Evolutionary conservation across 129 eudicot genomes (phyloP), one percentile per base, ranked within the genome.

Genomic region (Calendula officinalis): DNA sequence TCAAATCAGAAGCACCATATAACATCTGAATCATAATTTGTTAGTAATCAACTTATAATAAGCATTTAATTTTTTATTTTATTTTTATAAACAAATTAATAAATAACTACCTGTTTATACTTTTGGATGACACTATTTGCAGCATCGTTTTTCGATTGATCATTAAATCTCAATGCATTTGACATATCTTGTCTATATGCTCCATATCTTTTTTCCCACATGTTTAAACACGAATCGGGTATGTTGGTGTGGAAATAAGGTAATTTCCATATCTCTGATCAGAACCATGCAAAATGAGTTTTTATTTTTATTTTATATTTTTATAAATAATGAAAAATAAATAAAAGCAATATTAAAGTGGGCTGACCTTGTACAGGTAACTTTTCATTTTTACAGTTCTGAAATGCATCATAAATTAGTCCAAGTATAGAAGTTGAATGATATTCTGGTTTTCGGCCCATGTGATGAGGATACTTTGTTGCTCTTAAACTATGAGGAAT

Each of bases 1-100:
- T 84, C 27, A 81, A 63, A 35, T 78, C 83, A 9, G 68, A 50
- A 22, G 87, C 91, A 1, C 61, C 88, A 9, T 84, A 88, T 67
- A 88, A 38, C 64, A 84, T 48, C 96, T 88, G 70, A 52, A 40
- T 70, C 16, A 49, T 51, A 8, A 40, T 34, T 42, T n/a, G 68
- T 49, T 59, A 27, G 50, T 54, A 67, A 30, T 10, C 30, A 40
- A 16, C 8, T 56, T 56, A 22, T 22, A 22, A 22, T 22, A 2
- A n/a, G 15, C 40, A 55, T 10, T 32, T 33, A 13, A 4, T 33
- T 12, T 10, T 0, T 11, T 49, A 5, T 49, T 49, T 5, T 0
- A 55, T 34, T 10, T 8, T 10, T 35, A 47, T 6, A 39, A 17
- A 17, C 3, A 7, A 13, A 13, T 47, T 4, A 5, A 49, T 17